Percentiles rank a stretch among this genome's conserved stretches.
phyloP scores from a whole-genome alignment of 768 basidiomycete species.

The Amyloporia xantha region DNA sequence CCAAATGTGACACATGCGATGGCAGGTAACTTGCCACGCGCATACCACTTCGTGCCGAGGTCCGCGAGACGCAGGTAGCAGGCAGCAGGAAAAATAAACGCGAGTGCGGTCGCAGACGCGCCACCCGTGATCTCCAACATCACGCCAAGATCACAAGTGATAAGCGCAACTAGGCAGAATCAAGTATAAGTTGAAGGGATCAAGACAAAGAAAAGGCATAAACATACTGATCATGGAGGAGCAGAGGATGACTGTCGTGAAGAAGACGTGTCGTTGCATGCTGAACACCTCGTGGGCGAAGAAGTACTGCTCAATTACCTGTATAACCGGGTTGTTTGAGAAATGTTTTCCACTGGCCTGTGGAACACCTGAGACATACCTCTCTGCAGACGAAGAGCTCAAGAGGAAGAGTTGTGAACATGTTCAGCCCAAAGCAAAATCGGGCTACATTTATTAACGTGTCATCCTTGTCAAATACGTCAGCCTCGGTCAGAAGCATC shows the following conservation, averaged over 20 bases:
- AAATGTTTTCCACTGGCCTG: background rate
- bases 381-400: constrained; percentile 98
- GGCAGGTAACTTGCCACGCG: constrained; percentile 71
- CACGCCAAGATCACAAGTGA: constrained; percentile 96
- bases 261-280: constrained; percentile 78
- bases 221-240: constrained; percentile 74
- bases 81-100: constrained; percentile 86
- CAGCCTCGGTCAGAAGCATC: background rate
- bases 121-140: constrained; percentile 99
- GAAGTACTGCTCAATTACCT: constrained; percentile 96
- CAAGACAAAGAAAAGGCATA: background rate
- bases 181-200: background rate
- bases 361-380: constrained; percentile 40
- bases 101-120: constrained; percentile 84
- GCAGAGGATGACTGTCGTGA: constrained; percentile 81
- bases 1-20: constrained; percentile 70
- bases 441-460: constrained; percentile 93
- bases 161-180: constrained; percentile 59
- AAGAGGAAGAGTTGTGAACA: constrained; percentile 96
- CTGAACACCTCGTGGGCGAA: constrained; percentile 84
- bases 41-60: constrained; percentile 51
- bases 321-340: no score
- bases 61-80: constrained; percentile 78
- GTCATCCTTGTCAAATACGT: constrained; percentile 47
- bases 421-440: constrained; percentile 91